phyloP scores from a whole-genome alignment of 805 yeast species.

The Metschnikowia hibisci region DNA sequence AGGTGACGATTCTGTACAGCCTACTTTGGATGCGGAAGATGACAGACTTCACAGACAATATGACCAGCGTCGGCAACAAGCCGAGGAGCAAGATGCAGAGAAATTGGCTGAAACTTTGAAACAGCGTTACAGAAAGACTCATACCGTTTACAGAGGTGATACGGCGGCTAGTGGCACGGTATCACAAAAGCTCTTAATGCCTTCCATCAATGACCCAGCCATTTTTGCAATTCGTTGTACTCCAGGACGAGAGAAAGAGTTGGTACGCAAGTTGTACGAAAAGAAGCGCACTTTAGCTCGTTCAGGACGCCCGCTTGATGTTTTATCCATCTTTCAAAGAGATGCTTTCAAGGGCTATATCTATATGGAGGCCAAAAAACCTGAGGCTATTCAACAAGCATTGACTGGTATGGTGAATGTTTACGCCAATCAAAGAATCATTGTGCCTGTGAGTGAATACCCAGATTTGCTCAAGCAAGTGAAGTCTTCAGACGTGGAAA shows the following conservation, averaged over 20 bases:
- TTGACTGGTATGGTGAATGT: conserved; percentile 87
- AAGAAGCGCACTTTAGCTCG: conserved; percentile 76
- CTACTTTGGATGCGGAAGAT: conserved; percentile 25
- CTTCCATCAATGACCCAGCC: conserved; percentile 93
- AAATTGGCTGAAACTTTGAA: conserved; percentile 86
- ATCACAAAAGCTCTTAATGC: conserved; percentile 88
- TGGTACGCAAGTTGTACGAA: conserved; percentile 78
- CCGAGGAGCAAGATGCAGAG: conserved; percentile 93
- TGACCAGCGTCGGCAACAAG: conserved; percentile 81
- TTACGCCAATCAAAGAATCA: conserved; percentile 64
- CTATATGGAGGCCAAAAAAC: conserved; percentile 89
- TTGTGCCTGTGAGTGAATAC: conserved; percentile 94
- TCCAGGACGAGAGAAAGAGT: conserved; percentile 88
- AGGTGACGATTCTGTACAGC: conserved; percentile 40
- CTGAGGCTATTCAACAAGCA: conserved; percentile 87
- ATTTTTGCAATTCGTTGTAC: conserved; percentile 95
- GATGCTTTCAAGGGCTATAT: conserved; percentile 89
- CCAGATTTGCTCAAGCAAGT: conserved; percentile 89
- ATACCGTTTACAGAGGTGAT: conserved; percentile 80
- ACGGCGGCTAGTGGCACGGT: conserved; percentile 60
- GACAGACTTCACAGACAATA: conserved; percentile 88
- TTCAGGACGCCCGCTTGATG: conserved; percentile 74
- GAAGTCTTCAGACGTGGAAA: conserved; percentile 79
- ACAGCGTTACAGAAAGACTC: conserved; percentile 85
- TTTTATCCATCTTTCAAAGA: conserved; percentile 87